phyloP scores from a whole-genome alignment of 331 rosid species.

The Pyracantha coccinea region DNA sequence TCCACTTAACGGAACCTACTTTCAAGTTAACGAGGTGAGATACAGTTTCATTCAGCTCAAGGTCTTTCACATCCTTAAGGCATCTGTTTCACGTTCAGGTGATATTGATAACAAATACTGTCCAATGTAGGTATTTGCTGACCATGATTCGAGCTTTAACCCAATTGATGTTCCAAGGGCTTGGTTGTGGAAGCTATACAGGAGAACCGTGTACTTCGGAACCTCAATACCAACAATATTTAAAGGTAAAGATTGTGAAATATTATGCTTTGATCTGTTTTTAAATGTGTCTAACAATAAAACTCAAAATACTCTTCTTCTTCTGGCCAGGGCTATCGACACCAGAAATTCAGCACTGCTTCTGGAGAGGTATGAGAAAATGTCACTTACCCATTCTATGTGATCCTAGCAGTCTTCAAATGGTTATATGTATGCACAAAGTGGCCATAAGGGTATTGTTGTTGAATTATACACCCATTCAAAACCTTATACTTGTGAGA shows the following conservation, averaged over 20 bases:
- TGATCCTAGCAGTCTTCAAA: not conserved
- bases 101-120: constrained; percentile 1
- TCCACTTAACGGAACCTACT: constrained; percentile 95
- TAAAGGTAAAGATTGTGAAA: constrained; percentile 47
- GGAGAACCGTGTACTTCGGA: constrained; percentile 96
- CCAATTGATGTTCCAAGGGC: constrained; percentile 89
- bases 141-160: constrained; percentile 67
- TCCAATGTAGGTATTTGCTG: constrained; percentile 75
- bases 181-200: constrained; percentile 84
- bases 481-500: not conserved
- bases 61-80: constrained; percentile 5
- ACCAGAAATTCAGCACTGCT: constrained; percentile 84
- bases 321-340: constrained; percentile 75
- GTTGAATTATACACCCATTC: not conserved
- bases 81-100: constrained; percentile 15
- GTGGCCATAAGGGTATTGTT: not conserved
- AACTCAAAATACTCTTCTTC: constrained; percentile 17
- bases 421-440: not conserved
- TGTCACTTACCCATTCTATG: constrained; percentile 11
- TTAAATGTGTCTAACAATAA: not conserved
- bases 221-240: constrained; percentile 90
- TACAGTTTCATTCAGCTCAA: not conserved
- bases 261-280: not conserved
- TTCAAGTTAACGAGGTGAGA: constrained; percentile 94
- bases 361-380: constrained; percentile 79